A percentile compares a stretch with the other conserved stretches of the same genome.
Evolutionary conservation across 129 eudicot genomes (phyloP).

Genomic region (Centella asiatica): DNA sequence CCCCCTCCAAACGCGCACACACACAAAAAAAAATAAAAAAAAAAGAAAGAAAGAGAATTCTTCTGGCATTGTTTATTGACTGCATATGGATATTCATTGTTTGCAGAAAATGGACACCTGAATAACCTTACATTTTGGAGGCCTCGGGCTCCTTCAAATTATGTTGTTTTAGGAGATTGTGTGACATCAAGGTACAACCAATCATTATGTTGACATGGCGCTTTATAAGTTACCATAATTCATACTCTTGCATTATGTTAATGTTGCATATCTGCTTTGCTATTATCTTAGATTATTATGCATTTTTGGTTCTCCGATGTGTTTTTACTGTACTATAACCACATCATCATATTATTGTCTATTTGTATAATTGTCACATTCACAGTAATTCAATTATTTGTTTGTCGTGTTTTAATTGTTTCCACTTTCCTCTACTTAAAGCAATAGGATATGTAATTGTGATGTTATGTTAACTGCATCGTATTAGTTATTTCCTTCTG

Average conservation of each 20-base stretch:
- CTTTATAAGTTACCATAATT: neutral
- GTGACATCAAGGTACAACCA: conserved; percentile 77
- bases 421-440: neutral
- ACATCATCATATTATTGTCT: no score
- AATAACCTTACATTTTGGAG: conserved; percentile 92
- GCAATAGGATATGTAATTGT: neutral
- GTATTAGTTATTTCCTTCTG: conserved; percentile 9
- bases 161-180: conserved; percentile 93
- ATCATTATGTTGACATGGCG: conserved; percentile 5
- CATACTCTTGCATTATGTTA: neutral
- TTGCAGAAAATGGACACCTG: conserved; percentile 50
- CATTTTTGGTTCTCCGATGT: neutral
- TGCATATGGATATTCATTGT: conserved; percentile 1
- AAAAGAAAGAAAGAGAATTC: no score
- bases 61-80: no score
- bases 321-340: neutral
- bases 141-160: conserved; percentile 88
- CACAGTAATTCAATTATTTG: no score
- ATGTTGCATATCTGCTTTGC: neutral
- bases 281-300: neutral
- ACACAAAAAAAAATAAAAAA: no score
- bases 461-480: neutral
- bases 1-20: no score
- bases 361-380: no score
- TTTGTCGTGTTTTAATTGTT: neutral